These are phyloP conservation scores for Myxozyma kluyveri DNA, from an alignment of 805 yeast species.

Conservation along the genomic window DNA sequence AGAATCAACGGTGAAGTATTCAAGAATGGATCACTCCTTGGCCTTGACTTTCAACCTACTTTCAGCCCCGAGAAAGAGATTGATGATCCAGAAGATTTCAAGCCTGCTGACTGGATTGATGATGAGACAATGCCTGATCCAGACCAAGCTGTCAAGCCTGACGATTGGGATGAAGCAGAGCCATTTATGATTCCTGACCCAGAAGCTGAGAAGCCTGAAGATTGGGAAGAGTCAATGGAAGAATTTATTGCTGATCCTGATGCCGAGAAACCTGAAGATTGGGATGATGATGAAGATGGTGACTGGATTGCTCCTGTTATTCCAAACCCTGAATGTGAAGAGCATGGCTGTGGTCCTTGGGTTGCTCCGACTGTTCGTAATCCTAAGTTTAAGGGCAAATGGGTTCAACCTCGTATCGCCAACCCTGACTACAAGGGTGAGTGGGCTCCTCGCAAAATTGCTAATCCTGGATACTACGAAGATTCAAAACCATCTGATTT, in stretches of 20 bases:
- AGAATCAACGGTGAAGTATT: conserved; percentile 76
- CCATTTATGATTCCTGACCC: conserved; percentile 68
- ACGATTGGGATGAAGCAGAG: conserved; percentile 76
- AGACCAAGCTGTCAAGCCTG: conserved; percentile 61
- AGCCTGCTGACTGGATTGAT: conserved; percentile 86
- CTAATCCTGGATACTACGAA: conserved; percentile 68
- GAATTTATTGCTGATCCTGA: conserved; percentile 64
- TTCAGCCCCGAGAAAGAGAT: conserved; percentile 66
- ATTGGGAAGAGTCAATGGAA: conserved; percentile 70
- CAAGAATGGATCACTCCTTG: conserved; percentile 65
- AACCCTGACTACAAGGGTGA: conserved; percentile 79
- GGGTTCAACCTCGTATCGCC: conserved; percentile 63
- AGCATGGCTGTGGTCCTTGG: conserved; percentile 80
- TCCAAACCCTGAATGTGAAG: conserved; percentile 68
- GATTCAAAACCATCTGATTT: conserved; percentile 58
- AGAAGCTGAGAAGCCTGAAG: conserved; percentile 62
- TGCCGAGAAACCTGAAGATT: conserved; percentile 65
- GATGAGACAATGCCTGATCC: conserved; percentile 67
- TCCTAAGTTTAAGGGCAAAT: conserved; percentile 71
- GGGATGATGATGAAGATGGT: conserved; percentile 92
- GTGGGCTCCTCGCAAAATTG: conserved; percentile 66
- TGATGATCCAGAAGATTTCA: conserved; percentile 53
- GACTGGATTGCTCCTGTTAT: conserved; percentile 73
- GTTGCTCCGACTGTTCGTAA: conserved; percentile 62
- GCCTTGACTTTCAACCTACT: conserved; percentile 58